A percentile compares a stretch with the other conserved stretches of the same genome.
Conservation (phyloP, 1,284 basidiomycete genomes). For the Mixia osmundae region DNA sequence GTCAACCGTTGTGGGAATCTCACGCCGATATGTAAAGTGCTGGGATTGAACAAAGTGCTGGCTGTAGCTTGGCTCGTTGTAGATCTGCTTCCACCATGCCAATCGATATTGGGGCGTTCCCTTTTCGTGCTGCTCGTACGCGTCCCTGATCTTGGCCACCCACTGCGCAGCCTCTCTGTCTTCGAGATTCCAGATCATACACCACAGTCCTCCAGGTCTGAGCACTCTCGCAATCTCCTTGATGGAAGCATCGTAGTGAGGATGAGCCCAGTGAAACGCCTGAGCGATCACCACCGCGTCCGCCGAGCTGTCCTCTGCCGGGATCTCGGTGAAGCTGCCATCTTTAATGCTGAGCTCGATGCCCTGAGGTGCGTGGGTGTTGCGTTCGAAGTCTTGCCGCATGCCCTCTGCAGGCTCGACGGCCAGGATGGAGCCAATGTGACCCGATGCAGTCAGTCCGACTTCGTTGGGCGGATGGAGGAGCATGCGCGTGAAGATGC, state of each 20-base stretch:
- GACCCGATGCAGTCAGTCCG: background rate
- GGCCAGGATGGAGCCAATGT: conserved; percentile 18
- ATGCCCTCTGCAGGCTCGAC: conserved; percentile 26
- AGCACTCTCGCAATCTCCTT: conserved; percentile 22
- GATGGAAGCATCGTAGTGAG: conserved; percentile 8
- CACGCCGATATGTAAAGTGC: background rate
- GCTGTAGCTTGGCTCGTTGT: conserved; percentile 1
- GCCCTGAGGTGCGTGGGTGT: conserved; percentile 10
- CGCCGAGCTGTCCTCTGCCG: conserved; percentile 14
- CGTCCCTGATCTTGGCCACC: conserved; percentile 13
- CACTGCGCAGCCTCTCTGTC: conserved; percentile 10
- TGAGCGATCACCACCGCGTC: conserved; percentile 20
- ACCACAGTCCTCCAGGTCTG: conserved; percentile 20
- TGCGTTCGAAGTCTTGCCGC: conserved; percentile 20
- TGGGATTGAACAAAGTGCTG: background rate
- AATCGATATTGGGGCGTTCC: conserved; percentile 13
- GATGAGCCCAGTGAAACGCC: conserved; percentile 13
- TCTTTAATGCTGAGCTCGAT: conserved; percentile 13
- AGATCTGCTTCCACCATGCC: conserved; percentile 12
- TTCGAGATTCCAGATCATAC: conserved; percentile 19
- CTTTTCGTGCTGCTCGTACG: conserved; percentile 14
- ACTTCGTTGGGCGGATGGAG: conserved; percentile 19
- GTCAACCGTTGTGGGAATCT: conserved; percentile 7
- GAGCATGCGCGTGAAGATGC: conserved; percentile 25
- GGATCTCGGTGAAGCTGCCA: conserved; percentile 24